These are phyloP conservation scores for Candida endomychidarum DNA, from an alignment of 805 yeast species.

Conservation along the genomic window DNA sequence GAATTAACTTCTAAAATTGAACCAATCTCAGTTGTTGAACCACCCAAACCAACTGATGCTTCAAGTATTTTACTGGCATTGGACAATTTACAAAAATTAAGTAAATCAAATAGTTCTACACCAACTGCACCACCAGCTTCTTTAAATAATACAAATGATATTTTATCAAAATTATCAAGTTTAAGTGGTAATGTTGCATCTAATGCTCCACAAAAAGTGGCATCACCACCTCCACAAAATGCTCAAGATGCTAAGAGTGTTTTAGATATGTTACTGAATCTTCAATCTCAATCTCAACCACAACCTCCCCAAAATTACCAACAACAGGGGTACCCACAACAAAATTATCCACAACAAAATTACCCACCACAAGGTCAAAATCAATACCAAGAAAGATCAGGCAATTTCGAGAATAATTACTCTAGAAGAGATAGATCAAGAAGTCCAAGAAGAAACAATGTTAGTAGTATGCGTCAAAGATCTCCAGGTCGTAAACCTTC, in stretches of 20 bases:
- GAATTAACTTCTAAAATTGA: conserved; percentile 5
- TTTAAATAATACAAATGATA: conserved; percentile 23
- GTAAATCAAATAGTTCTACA: conserved; percentile 33
- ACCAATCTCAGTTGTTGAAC: background rate
- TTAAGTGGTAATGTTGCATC: conserved; percentile 21
- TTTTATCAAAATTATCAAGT: conserved; percentile 45
- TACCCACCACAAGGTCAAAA: background rate
- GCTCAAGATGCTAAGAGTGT: conserved; percentile 22
- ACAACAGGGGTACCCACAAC: too few relatives aligned
- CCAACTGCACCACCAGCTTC: conserved; percentile 18
- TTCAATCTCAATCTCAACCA: conserved; percentile 16
- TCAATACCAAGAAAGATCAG: conserved; percentile 10
- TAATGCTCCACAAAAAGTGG: conserved; percentile 15
- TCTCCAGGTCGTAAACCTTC: conserved; percentile 23
- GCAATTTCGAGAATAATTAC: conserved; percentile 25
- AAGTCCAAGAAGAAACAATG: conserved; percentile 42
- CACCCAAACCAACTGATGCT: too few relatives aligned
- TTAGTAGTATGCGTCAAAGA: conserved; percentile 26
- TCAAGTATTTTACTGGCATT: conserved; percentile 69
- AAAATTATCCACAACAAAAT: too few relatives aligned
- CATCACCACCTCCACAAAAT: conserved; percentile 33
- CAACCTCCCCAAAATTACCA: conserved; percentile 4
- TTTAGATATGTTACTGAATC: conserved; percentile 8
- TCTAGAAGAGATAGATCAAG: conserved; percentile 54
- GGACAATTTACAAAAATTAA: conserved; percentile 56